phyloP scores from a whole-genome alignment of 106 monocot genomes.

The Dendrobium huoshanense region DNA sequence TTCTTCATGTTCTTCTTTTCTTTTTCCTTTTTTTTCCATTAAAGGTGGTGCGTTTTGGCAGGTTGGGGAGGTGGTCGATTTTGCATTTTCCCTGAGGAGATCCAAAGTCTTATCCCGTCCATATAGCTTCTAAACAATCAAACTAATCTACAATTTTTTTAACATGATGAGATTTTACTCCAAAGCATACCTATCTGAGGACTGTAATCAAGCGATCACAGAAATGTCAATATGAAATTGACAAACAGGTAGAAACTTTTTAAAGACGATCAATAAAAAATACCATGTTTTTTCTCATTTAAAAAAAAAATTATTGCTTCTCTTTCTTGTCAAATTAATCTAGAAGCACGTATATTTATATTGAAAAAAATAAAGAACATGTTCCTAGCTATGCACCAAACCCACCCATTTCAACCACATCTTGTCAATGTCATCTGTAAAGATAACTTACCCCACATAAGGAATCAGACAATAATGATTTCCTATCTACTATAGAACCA shows the following conservation, averaged over 20 bases:
- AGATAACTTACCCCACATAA: conserved; percentile 63
- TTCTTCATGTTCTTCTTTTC: neutral
- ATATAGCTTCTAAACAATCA: neutral
- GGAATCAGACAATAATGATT: conserved; percentile 55
- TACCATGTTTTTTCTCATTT: neutral
- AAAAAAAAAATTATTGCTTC: neutral
- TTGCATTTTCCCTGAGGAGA: neutral
- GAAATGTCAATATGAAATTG: neutral
- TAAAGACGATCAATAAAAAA: neutral
- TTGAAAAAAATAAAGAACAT: neutral
- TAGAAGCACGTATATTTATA: neutral
- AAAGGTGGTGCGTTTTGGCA: neutral
- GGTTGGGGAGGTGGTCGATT: neutral
- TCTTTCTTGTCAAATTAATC: neutral
- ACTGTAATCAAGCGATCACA: neutral
- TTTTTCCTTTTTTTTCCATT: neutral
- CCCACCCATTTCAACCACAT: neutral
- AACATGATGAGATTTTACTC: neutral
- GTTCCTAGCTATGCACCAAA: neutral
- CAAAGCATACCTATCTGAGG: neutral
- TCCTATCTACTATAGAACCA: conserved; percentile 38
- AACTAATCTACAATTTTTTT: neutral
- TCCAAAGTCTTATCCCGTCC: neutral
- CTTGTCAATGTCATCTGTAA: neutral
- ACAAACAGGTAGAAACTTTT: neutral